Conservation (phyloP, 1,284 basidiomycete species). For the Papiliotrema flavescens region DNA sequence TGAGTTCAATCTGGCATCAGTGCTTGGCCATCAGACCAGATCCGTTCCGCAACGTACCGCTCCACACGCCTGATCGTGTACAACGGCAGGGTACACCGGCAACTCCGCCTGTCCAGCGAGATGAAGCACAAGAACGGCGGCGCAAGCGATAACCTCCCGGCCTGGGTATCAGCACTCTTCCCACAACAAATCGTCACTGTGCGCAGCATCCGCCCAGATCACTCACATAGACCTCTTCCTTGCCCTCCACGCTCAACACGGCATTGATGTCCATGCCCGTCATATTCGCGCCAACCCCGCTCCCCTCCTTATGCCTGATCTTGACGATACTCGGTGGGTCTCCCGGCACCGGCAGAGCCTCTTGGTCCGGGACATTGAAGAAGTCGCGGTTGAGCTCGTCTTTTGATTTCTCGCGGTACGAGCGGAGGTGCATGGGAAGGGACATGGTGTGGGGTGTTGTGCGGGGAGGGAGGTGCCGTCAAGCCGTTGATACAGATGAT, state of each 20-base stretch:
- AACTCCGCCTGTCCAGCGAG: conserved; percentile 87
- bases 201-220: no score
- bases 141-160: conserved; percentile 84
- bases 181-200: no score
- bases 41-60: conserved; percentile 54
- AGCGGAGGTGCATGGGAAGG: conserved; percentile 65
- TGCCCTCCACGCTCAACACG: conserved; percentile 74
- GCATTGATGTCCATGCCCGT: conserved; percentile 83
- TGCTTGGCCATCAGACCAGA: not conserved
- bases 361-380: conserved; percentile 67
- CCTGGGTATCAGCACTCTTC: conserved; percentile 56
- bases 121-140: conserved; percentile 88
- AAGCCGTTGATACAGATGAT: not conserved
- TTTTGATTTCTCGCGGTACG: conserved; percentile 85
- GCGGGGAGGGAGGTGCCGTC: not conserved
- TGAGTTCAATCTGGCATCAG: conserved; percentile 60
- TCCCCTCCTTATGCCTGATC: conserved; percentile 12
- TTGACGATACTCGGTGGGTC: conserved; percentile 37
- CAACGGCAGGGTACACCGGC: conserved; percentile 85
- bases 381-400: conserved; percentile 76
- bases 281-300: conserved; percentile 16
- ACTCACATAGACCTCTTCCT: conserved; percentile 91
- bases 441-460: conserved; percentile 36
- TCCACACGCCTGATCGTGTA: conserved; percentile 95
- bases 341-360: conserved; percentile 29